Evolutionary conservation across 2,329 filamentous ascomycete species (phyloP), one percentile per base, ranked within the genome.

Genomic region (Xylaria multiplex): DNA sequence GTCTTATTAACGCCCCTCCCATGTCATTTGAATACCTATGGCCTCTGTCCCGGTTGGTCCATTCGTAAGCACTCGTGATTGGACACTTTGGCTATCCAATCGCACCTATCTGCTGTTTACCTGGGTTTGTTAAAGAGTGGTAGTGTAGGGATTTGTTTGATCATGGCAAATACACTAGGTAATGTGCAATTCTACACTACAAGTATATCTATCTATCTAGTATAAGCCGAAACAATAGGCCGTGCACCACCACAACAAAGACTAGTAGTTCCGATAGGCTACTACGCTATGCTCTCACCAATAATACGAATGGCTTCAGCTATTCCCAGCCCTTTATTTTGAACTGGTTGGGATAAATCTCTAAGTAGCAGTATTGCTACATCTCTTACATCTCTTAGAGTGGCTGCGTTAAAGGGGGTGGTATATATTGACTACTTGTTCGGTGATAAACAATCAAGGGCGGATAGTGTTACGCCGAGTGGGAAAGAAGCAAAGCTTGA

Each of bases 1-100:
- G 32, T n/a, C 48, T 60, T 60, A 58, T 59, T 66, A 48, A 58
- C 42, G 49, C 63, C 46, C 30, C 53, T 57, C 56, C 61, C 48
- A 19, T 53, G 42, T 59, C 30, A 24, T 56, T 43, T 35, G 14
- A 6, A 19, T 22, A n/a, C 37, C 14, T 49, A 30, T 50, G 7
- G 35, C 50, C 50, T 56, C 56, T 6, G 9, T 59, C 24, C 55
- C 27, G 32, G 43, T 35, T 57, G 32, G 52, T 22, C 16, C 37
- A 24, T 56, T 7, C 24, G 32, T 3, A 45, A 30, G 24, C 37
- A 30, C 14, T 43, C 3, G 8, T 43, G 40, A 57, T 57, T 57
- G 54, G 35, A 48, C 40, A 37, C 43, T 57, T 54, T 48, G 14
- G 52, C 57, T 40, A 8, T 37, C 8, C 35, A 37, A 13, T 13